A percentile compares a stretch with the other conserved stretches of the same genome.
These are phyloP conservation scores for Phytophthora chlamydospora DNA, from an alignment of 352 stramenopile genomes.

Conservation along the genomic window DNA sequence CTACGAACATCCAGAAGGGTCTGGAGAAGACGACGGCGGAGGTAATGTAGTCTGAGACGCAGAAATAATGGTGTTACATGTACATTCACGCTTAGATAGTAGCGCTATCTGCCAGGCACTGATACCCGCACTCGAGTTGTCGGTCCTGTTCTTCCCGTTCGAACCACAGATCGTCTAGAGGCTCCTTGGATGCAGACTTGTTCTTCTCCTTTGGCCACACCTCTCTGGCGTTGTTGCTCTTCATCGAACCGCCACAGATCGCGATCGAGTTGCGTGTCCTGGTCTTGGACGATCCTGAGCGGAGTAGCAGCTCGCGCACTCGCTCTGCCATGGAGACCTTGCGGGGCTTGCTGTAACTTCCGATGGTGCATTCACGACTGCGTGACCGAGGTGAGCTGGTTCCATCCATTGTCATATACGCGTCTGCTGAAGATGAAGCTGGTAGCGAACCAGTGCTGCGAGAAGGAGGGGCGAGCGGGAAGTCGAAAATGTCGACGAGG, in stretches of 20 bases:
- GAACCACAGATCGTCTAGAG: slow-evolving; percentile 23
- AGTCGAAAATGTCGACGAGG: slow-evolving; percentile 52
- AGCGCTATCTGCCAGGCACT: slow-evolving; percentile 19
- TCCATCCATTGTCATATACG: slow-evolving; percentile 26
- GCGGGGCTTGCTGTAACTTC: background rate
- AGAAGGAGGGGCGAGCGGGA: slow-evolving; percentile 32
- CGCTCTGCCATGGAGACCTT: slow-evolving; percentile 23
- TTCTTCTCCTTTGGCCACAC: slow-evolving; percentile 9
- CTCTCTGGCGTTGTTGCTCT: slow-evolving; percentile 2
- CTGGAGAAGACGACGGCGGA: background rate
- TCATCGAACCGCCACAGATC: slow-evolving; percentile 8
- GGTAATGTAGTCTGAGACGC: slow-evolving; percentile 5
- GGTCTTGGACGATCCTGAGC: background rate
- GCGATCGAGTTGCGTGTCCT: slow-evolving; percentile 12
- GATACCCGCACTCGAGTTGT: slow-evolving; percentile 27
- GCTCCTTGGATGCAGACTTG: slow-evolving; percentile 1
- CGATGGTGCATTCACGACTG: slow-evolving; percentile 11
- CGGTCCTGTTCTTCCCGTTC: slow-evolving; percentile 31
- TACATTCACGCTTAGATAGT: slow-evolving; percentile 23
- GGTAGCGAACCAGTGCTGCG: background rate
- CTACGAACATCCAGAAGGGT: slow-evolving; percentile 49
- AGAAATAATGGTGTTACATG: background rate
- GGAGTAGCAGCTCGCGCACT: slow-evolving; percentile 15
- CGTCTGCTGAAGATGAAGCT: background rate
- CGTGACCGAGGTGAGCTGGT: slow-evolving; percentile 1